Evolutionary conservation across 2,329 filamentous ascomycete genomes (phyloP), one percentile per base, ranked within the genome.

Genomic region (Cordyceps militaris): DNA sequence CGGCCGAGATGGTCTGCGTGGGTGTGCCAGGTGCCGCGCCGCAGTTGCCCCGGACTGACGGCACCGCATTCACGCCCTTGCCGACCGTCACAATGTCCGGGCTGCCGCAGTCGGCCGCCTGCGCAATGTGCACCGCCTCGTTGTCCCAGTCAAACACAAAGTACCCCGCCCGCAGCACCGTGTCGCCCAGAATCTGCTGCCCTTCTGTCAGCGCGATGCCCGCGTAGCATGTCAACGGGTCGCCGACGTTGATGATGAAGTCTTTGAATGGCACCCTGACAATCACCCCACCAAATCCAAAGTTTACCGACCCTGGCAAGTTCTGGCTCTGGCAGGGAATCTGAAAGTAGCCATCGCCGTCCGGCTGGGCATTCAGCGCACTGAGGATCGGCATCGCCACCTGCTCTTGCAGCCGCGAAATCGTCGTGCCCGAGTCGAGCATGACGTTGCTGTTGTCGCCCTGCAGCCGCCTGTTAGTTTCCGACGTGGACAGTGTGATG

Each of bases 401-500:
- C 1, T 66, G 43, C 10, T 69, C 62, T 19, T 78, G 79, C 38
- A 83, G 72, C 21, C 76, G 71, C 3, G 70, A 74, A 13, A 82
- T 66, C 0, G 79, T 81, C 1, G 78, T 77, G 53, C 80, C 80
- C 2, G 76, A 79, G 68, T 83, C 80, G 53, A 83, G 71, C 65
- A 79, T 72, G 23, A 78, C 74, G 49, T 71, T 73, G 10, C 70
- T 63, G 24, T 77, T 74, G 7, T 66, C 59, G 1, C 57, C 60
- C 2, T 56, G 43, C 1, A 74, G 63, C 16, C 60, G 52, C n/a
- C n/a, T n/a, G 61, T 67, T 70, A 49, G 59, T 65, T 38, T 64
- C 24, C 0, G 64, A 59, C 7, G 59, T 43, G 23, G 52, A 53
- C 14, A 68, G n/a, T 2, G 67, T 69, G 23, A 73, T 54, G 11